These are phyloP conservation scores for Nothopassalora personata DNA, from an alignment of 2,329 filamentous ascomycete genomes.

Conservation along the genomic window DNA sequence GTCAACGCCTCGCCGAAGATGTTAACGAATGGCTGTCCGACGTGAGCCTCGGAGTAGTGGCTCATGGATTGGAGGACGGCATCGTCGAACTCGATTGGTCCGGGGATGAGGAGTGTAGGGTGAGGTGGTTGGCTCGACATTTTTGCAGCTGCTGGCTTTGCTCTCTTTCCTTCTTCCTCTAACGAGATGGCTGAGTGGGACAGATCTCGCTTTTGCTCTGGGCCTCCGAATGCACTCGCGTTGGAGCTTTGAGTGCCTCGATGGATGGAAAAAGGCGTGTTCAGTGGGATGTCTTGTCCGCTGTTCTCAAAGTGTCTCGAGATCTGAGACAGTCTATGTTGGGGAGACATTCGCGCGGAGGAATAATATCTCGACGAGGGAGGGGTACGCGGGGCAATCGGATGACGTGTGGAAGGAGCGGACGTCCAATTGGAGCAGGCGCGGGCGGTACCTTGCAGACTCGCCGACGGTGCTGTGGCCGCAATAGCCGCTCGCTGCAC, in stretches of 20 bases:
- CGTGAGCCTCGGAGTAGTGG: constrained; percentile 93
- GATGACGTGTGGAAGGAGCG: constrained; percentile 10
- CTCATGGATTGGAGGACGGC: constrained; percentile 90
- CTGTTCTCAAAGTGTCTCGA: constrained; percentile 55
- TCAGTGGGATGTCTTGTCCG: constrained; percentile 51
- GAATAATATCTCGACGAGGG: constrained; percentile 23
- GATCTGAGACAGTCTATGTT: constrained; percentile 48
- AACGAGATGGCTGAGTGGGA: constrained; percentile 21
- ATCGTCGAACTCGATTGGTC: constrained; percentile 98
- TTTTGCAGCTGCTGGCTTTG: constrained; percentile 27
- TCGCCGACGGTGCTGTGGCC: background rate
- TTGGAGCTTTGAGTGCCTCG: constrained; percentile 43
- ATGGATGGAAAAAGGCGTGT: constrained; percentile 60
- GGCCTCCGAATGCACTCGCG: constrained; percentile 17
- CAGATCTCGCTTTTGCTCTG: constrained; percentile 24
- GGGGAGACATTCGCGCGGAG: constrained; percentile 37
- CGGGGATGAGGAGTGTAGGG: constrained; percentile 83
- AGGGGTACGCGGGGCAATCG: constrained; percentile 9
- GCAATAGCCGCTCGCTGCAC: constrained; percentile 5
- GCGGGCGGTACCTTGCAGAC: constrained; percentile 6
- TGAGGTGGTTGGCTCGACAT: constrained; percentile 58
- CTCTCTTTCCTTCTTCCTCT: constrained; percentile 25
- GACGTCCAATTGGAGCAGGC: constrained; percentile 8
- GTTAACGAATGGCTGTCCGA: constrained; percentile 81
- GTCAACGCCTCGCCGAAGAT: constrained; percentile 85